Conservation (phyloP, 345 rosid genomes). For the Eucalyptus cloeziana region DNA sequence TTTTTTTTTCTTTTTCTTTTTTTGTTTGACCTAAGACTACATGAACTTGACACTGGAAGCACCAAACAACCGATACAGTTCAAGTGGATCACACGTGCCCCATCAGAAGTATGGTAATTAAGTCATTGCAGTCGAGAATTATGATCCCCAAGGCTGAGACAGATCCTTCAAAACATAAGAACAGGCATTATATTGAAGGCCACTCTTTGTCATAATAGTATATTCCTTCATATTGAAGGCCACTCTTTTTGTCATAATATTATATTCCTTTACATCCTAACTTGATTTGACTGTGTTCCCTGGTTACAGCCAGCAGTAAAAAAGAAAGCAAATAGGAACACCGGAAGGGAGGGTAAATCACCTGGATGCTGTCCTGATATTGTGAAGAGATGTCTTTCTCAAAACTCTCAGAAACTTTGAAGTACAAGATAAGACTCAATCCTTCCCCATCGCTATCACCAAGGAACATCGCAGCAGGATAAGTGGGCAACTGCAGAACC, state of each 20-base stretch:
- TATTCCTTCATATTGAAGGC: neutral
- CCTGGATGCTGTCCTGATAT: constrained; percentile 64
- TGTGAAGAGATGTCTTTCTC: constrained; percentile 55
- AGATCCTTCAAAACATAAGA: neutral
- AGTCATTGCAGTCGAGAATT: neutral
- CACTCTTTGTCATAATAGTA: neutral
- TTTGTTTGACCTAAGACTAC: neutral
- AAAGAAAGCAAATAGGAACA: neutral
- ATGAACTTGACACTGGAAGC: neutral
- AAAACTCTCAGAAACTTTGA: constrained; percentile 50
- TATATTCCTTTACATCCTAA: neutral
- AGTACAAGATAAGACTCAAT: constrained; percentile 83
- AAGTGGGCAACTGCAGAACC: constrained; percentile 66
- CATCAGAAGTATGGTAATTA: neutral
- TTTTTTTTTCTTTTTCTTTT: no score
- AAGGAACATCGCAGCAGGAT: constrained; percentile 84
- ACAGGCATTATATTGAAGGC: neutral
- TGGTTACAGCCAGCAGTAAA: neutral
- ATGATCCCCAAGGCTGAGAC: neutral
- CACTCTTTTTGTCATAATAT: neutral
- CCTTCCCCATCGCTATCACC: constrained; percentile 94
- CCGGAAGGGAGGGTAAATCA: neutral
- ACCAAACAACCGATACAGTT: neutral
- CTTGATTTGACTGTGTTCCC: neutral
- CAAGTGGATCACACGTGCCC: neutral